Evolutionary conservation across 1,284 basidiomycete genomes (phyloP).

Genomic region (Moniliella sp.): DNA sequence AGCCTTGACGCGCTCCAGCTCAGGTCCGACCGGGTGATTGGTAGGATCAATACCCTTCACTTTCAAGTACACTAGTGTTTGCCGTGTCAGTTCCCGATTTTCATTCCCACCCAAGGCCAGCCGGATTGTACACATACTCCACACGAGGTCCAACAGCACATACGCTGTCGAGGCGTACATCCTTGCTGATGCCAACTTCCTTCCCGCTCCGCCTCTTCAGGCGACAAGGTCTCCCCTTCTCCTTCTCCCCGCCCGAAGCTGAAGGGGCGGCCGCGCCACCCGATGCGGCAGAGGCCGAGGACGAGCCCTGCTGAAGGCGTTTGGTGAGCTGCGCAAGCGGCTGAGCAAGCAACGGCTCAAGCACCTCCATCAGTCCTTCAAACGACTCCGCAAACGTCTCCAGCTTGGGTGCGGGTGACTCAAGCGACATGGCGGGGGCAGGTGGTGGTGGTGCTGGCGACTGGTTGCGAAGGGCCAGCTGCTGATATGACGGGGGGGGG

Average conservation of each 20-base stretch:
- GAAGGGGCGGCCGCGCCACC: too few species aligned
- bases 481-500: too few species aligned
- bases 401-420: not conserved
- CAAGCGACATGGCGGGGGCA: not conserved
- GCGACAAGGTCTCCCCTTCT: not conserved
- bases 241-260: not conserved
- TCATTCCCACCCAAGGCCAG: not conserved
- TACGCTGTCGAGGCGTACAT: constrained; percentile 14
- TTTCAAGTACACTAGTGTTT: constrained; percentile 8
- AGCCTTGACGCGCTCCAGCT: constrained; percentile 15
- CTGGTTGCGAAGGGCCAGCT: too few species aligned
- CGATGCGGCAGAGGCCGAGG: too few species aligned
- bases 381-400: not conserved
- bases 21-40: constrained; percentile 12
- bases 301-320: not conserved
- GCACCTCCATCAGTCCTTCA: not conserved
- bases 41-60: constrained; percentile 12
- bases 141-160: constrained; percentile 16
- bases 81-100: not conserved
- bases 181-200: constrained; percentile 13
- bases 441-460: not conserved
- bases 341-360: not conserved
- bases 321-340: not conserved
- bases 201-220: not conserved
- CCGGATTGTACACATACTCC: constrained; percentile 6